Evolutionary conservation across 768 basidiomycete genomes (phyloP), one percentile per base, ranked within the genome.

Genomic region (Hygrophorus pudorinus): DNA sequence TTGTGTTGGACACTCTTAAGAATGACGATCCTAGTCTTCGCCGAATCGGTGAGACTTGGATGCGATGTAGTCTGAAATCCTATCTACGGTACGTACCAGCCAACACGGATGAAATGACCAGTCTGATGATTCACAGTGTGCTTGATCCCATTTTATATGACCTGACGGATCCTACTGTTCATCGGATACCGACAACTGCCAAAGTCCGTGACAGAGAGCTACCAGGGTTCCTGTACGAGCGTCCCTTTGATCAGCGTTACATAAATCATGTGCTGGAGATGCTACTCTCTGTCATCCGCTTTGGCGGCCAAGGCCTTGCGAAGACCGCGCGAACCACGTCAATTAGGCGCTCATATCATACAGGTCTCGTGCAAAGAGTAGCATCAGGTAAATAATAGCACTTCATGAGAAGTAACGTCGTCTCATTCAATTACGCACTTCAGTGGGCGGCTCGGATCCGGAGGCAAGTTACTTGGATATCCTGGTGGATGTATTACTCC

Each of bases 1-100:
- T 81, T 35, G 79, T 94, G 24, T 63, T 98, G 40, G 91, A 94
- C 55, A 79, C 81, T 0, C 62, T 97, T 38, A 82, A 81, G 53
- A 81, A 72, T 31, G 79, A 82, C 27, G 81, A 90, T 51, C 85
- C 89, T 6, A 65, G 65, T 48, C 60, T 85, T 8, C 79, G 85
- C 20, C 75, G 90, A 9, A 71, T 86, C 27, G 88, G 87, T 11
- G 94, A 98, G 60, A 91, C 91, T 0, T 99, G 96, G 96, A 91
- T 99, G 85, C 76, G 93, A 20, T 91, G 89, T 56, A 90, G 81
- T 54, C 70, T 97, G 24, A 87, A 85, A 58, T 93, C 91, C 1
- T 94, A 94, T 58, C 67, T 91, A 46, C 78, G 93, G 91, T 92
- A 61, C 29, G 68, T 35, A 17, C 38, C 16, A 1, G 16, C 24